Evolutionary conservation across 768 basidiomycete species (phyloP), one percentile per base, ranked within the genome.

Genomic region (Suillus bovinus): DNA sequence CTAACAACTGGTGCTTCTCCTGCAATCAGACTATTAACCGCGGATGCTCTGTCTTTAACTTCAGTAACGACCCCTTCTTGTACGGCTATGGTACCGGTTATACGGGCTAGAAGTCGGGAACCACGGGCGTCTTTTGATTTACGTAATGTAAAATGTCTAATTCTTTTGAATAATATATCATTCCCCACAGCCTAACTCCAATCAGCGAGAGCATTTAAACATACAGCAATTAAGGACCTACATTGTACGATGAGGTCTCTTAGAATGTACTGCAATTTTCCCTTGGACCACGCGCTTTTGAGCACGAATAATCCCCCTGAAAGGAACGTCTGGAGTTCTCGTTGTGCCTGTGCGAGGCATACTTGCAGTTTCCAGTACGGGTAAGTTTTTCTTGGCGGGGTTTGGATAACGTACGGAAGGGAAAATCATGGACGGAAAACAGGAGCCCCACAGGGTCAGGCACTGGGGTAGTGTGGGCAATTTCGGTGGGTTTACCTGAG

Each of bases 1-100:
- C 68, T 14, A 31, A 44, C 11, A 50, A 66, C 11, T 69, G 68
- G 68, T 69, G 68, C 50, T 39, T 57, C 22, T 58, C 59, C 20
- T 69, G 68, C 66, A 63, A 63, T 27, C 62, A 63, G 27, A 63
- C 62, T n/a, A 16, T 44, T 29, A 3, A 6, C 3, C 62, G 62
- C 17, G 60, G 62, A n/a, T 63, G 62, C n/a, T 63, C 62, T 33
- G 60, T 61, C 39, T 63, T 54, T 33, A 63, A 63, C 39, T 63
- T 14, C 33, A 62, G 47, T 31, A 36, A 61, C 4, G 62, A 63
- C 16, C 62, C 62, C 4, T 63, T 62, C 60, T 39, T 63, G 17
- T 2, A 55, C 36, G 50, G 50, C 17, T 55, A 24, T 27, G 53
- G 34, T n/a, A 36, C 34, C 0, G 54, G 54, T 27, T 55, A 27